Base-by-base conservation (phyloP, 2,329 filamentous ascomycete genomes). In the Fusarium vanettenii region DNA sequence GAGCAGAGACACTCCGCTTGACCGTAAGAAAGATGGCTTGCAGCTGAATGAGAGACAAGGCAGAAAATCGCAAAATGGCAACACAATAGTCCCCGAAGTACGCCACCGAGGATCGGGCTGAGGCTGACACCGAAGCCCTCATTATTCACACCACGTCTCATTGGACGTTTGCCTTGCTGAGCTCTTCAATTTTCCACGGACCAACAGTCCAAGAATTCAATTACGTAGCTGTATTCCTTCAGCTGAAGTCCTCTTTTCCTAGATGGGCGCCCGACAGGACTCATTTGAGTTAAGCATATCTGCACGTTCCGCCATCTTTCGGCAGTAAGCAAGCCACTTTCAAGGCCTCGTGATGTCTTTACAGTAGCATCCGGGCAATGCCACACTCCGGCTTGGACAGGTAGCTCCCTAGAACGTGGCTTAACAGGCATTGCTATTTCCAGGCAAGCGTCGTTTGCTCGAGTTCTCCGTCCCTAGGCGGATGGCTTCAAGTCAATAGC, bases 311-410 rank as follows among this genome's bases (percentile, higher is more conserved):
- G 59, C 41, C 27, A 45, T 29, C 39, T 31, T 45, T 35, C 20
- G 39, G 39, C 33, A 33, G n/a, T 61, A 61, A 61, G 59, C 59
- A 61, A 48, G 59, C 59, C 59, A 61, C 59, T 5, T 61, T 31
- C 25, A 20, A 48, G 59, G 13, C 59, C 59, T 61, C 59, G 59
- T 61, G 59, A 61, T 45, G 41, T 16, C 6, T 33, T 45, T 25
- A 14, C 48, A 55, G 48, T 55, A 45, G 25, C 29, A 39, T 41
- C 25, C 33, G 35, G 33, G 37, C 57, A 43, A 14, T 29, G 18
- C 18, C 25, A 60, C 57, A 41, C 25, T 31, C 37, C 57, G 41
- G 18, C 4, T 55, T 55, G 48, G 27, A 55, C 48, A 33, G 18
- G 27, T 27, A 55, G 27, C 48, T 29, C 27, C 20, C 8, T 31